These are phyloP conservation scores for Tulasnella sp. DNA, from an alignment of 768 basidiomycete genomes.

Conservation along the genomic window DNA sequence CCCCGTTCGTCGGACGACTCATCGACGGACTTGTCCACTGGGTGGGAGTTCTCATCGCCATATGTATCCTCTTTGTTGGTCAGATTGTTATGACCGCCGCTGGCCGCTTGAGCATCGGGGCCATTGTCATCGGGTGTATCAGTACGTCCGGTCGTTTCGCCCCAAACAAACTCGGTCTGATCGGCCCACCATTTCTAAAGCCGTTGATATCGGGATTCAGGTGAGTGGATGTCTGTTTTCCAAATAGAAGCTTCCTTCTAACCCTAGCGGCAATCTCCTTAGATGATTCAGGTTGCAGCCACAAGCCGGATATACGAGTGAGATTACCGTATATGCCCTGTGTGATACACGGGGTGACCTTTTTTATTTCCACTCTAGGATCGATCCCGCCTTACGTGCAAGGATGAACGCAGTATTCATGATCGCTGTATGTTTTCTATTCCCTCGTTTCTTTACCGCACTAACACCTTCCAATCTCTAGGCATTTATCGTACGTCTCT, in stretches of 20 bases:
- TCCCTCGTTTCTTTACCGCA: background rate
- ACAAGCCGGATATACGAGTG: conserved; percentile 1
- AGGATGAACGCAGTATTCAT: conserved; percentile 68
- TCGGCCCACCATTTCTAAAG: background rate
- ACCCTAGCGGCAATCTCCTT: background rate
- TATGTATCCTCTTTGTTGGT: conserved; percentile 37
- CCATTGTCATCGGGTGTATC: conserved; percentile 55
- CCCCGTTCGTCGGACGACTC: conserved; percentile 53
- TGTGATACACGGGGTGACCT: background rate
- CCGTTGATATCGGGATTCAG: background rate
- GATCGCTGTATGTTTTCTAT: conserved; percentile 39
- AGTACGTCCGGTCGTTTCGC: conserved; percentile 26
- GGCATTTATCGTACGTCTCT: conserved; percentile 13
- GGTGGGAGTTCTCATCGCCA: conserved; percentile 55
- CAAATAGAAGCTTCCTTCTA: background rate
- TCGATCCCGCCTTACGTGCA: conserved; percentile 41
- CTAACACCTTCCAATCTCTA: background rate
- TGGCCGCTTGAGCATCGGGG: conserved; percentile 55
- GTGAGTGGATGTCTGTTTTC: background rate
- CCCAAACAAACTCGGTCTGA: background rate
- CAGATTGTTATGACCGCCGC: conserved; percentile 56
- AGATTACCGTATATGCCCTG: background rate
- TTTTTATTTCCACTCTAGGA: conserved; percentile 15
- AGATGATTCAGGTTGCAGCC: conserved; percentile 1
- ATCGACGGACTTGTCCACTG: conserved; percentile 66